Evolutionary conservation across 257 asterid genomes (phyloP), one percentile per base, ranked within the genome.

Genomic region (Gynochthodes officinalis): DNA sequence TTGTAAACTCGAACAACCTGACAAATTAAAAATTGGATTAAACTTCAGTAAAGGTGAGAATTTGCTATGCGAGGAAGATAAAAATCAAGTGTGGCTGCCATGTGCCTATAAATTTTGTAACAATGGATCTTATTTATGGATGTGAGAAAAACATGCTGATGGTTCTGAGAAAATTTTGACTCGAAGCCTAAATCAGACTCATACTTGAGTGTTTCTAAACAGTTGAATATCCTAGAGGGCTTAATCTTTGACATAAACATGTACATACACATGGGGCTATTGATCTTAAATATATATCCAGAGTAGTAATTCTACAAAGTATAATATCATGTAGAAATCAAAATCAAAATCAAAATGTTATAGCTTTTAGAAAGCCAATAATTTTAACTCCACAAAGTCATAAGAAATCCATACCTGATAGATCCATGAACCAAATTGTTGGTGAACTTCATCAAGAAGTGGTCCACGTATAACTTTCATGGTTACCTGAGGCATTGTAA

Each of bases 381-480:
- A 37, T 4, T 73, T 39, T 73, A 1, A 50, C 19, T 62, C 68
- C 7, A 6, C 3, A 21, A 49, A 59, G 33, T 37, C 11, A 28
- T 59, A 30, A 32, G 23, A 52, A 55, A 70, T 61, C 12, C 13
- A 49, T 64, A 91, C 97, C 95, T 92, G 98, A 80, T 83, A 73
- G 76, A 90, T 85, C 98, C 98, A 92, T 71, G 98, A 74, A 76
- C 74, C 82, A 75, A 92, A 92, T 75, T 85, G 83, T 82, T 90
- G 98, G 78, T 92, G 96, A 83, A 92, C 88, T 75, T 92, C 96
- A 81, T 92, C 89, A 66, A 92, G 83, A 46, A 92, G 82, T 65
- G 89, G 89, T 64, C 98, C 98, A 16, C 83, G 87, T 32, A 86
- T 28, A 40, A 92, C 83, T 84, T 88, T 90, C 78, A 87, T 42